Evolutionary conservation across 768 basidiomycete genomes (phyloP).

Genomic region (button mushroom (Agaricus bisporus)): DNA sequence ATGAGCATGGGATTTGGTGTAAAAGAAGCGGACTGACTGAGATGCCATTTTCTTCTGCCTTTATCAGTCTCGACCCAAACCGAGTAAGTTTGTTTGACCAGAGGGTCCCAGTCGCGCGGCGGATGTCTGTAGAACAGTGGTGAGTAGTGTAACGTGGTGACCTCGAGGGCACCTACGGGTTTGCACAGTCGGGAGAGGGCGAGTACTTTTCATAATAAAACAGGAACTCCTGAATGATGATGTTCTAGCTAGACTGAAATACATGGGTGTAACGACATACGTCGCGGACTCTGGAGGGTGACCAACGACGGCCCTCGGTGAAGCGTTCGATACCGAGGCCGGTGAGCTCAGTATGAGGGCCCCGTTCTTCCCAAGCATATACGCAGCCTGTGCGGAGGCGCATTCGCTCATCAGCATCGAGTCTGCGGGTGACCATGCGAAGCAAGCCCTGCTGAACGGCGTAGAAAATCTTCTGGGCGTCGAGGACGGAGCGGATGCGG

Average conservation of each 20-base stretch:
- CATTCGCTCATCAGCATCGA: constrained; percentile 71
- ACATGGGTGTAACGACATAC: constrained; percentile 33
- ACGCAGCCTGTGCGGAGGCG: constrained; percentile 48
- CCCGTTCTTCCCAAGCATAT: constrained; percentile 73
- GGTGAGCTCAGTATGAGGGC: constrained; percentile 66
- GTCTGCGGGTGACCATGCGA: constrained; percentile 68
- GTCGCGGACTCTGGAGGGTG: constrained; percentile 77
- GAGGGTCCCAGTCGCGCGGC: constrained; percentile 56
- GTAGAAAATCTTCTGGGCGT: constrained; percentile 79
- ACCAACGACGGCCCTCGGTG: constrained; percentile 81
- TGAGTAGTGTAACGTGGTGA: neutral
- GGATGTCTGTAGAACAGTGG: constrained; percentile 21
- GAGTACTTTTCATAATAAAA: constrained; percentile 79
- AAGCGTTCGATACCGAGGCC: constrained; percentile 81
- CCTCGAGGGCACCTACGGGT: constrained; percentile 20
- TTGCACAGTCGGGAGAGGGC: constrained; percentile 36
- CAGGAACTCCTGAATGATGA: constrained; percentile 59
- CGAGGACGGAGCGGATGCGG: constrained; percentile 70
- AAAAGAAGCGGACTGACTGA: constrained; percentile 44
- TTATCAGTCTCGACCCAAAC: constrained; percentile 65
- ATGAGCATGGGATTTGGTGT: constrained; percentile 1
- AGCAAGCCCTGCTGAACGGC: constrained; percentile 59
- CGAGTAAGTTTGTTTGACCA: constrained; percentile 83
- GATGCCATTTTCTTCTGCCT: constrained; percentile 74
- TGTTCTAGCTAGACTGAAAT: constrained; percentile 9